Base-by-base conservation (phyloP, 2,329 filamentous ascomycete species). In the Nakataea oryzae region DNA sequence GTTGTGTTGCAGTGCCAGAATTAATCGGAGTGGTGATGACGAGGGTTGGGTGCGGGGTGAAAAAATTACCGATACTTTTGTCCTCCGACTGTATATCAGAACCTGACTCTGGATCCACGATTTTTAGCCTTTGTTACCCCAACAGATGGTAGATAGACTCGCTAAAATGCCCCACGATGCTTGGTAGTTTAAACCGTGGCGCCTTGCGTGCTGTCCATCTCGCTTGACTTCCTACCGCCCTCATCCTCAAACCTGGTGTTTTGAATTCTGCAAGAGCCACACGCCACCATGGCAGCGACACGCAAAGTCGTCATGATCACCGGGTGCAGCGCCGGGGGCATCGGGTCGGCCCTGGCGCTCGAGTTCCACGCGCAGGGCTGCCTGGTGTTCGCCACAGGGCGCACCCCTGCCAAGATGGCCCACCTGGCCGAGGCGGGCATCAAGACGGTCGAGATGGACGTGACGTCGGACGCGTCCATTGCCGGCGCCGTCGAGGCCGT, bases 281-380 rank as follows among this genome's bases (percentile, higher is more conserved):
- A 6, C 41, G 21, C 17, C 21, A 50, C 21, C 17, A n/a, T n/a
- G 21, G 21, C 41, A 50, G 41, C 17, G n/a, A n/a, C 21, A 7
- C 41, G 41, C 41, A 70, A 68, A 61, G 65, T 68, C 5, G 68
- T 70, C 27, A 66, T 73, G 3, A 69, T 74, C 57, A 73, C 71
- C 3, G 72, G 72, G 50, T 74, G 72, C 61, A 71, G 69, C 64
- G 65, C 66, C 47, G 71, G 70, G 26, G 70, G 71, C 57, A 70
- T 72, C 24, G 72, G 72, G 56, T 66, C 68, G 11, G 71, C 70
- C 9, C 66, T 74, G 9, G 71, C 70, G 3, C 62, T 63, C n/a
- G 71, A 71, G 61, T 73, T 73, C 64, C 68, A 69, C 32, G 61
- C 34, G 7, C 70, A 66, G 21, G 71, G 71, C 11, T 68, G 66